These are phyloP conservation scores for Psilocybe subaeruginosa DNA, from an alignment of 768 basidiomycete species.

Conservation along the genomic window DNA sequence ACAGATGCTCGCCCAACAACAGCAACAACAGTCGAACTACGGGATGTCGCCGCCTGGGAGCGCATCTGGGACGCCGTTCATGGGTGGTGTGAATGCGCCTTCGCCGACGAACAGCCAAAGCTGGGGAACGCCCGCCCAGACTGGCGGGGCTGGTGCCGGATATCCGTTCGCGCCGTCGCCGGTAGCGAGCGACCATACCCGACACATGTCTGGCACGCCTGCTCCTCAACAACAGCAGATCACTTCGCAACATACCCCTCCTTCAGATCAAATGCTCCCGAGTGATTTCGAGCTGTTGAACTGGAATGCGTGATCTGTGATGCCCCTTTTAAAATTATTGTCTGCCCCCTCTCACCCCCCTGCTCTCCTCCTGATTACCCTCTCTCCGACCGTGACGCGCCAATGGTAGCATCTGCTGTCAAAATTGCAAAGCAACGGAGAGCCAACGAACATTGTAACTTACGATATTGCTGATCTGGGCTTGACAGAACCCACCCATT, in stretches of 20 bases:
- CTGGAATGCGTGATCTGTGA: conserved; percentile 45
- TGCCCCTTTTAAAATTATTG: not conserved
- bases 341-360: not conserved
- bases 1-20: conserved; percentile 28
- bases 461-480: conserved; percentile 21
- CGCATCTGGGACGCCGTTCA: conserved; percentile 29
- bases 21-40: conserved; percentile 30
- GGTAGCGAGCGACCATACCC: conserved; percentile 37
- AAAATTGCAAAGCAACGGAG: conserved; percentile 8
- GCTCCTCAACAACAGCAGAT: conserved; percentile 41
- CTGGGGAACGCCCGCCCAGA: conserved; percentile 30
- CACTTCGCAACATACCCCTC: conserved; percentile 41
- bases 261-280: conserved; percentile 42
- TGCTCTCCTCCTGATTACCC: conserved; percentile 1
- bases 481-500: conserved; percentile 12
- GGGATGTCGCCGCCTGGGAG: conserved; percentile 48
- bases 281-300: conserved; percentile 63
- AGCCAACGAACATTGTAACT: conserved; percentile 21
- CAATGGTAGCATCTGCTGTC: not conserved
- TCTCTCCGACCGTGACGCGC: not conserved
- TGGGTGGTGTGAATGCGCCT: conserved; percentile 25
- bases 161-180: conserved; percentile 45
- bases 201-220: conserved; percentile 57
- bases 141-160: conserved; percentile 21
- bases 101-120: conserved; percentile 37